Evolutionary conservation across 768 basidiomycete species (phyloP).

Genomic region (Nevesoporus exiguus): DNA sequence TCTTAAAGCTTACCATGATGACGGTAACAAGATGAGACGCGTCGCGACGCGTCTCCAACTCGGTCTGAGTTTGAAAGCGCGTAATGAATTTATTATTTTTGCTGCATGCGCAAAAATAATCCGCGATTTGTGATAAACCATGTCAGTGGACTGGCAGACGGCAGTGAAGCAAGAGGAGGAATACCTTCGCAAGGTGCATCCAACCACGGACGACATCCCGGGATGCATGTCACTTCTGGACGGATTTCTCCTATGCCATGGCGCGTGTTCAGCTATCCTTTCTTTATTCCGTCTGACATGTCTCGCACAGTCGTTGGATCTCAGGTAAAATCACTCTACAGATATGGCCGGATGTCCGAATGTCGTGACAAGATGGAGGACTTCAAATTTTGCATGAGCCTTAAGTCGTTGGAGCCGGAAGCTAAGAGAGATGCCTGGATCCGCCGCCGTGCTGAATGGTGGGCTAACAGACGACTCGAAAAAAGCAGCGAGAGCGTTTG

Average conservation of each 20-base stretch:
- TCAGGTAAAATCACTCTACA: slow-evolving; percentile 83
- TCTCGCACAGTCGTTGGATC: slow-evolving; percentile 59
- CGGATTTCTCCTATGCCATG: slow-evolving; percentile 67
- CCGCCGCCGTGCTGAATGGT: slow-evolving; percentile 86
- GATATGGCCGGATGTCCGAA: slow-evolving; percentile 69
- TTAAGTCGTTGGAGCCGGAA: slow-evolving; percentile 76
- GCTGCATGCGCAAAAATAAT: neutral
- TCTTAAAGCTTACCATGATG: slow-evolving; percentile 41
- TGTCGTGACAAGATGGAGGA: slow-evolving; percentile 82
- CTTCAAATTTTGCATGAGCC: slow-evolving; percentile 91
- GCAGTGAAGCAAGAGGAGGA: slow-evolving; percentile 66
- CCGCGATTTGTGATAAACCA: neutral
- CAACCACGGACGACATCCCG: slow-evolving; percentile 76
- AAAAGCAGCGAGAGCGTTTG: slow-evolving; percentile 95
- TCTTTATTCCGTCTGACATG: slow-evolving; percentile 10
- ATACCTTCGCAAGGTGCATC: slow-evolving; percentile 62
- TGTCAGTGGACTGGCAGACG: slow-evolving; percentile 48
- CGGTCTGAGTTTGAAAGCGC: slow-evolving; percentile 44
- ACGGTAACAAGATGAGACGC: slow-evolving; percentile 25
- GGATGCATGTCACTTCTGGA: slow-evolving; percentile 76
- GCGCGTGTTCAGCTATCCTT: slow-evolving; percentile 33
- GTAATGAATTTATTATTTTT: slow-evolving; percentile 15
- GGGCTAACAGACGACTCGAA: slow-evolving; percentile 72
- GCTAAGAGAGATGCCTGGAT: slow-evolving; percentile 84
- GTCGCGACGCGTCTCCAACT: slow-evolving; percentile 42